Percentiles rank a stretch among this genome's conserved stretches.
phyloP scores from a whole-genome alignment of 192 early-diverging fungal species.

The Gaertneriomyces semiglobifer region DNA sequence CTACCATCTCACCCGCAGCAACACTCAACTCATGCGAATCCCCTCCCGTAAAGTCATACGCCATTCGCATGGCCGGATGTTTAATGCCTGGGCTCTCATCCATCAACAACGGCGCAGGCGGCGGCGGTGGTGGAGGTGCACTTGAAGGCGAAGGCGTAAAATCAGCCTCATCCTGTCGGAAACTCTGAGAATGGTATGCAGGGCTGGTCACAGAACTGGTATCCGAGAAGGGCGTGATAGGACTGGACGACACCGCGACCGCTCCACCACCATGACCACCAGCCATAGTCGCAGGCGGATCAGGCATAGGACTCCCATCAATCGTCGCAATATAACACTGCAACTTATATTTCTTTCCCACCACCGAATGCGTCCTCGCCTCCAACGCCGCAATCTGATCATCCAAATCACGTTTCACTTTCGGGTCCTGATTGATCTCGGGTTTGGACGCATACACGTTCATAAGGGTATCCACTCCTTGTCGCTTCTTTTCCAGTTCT shows the following conservation, averaged over 20 bases:
- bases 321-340: constrained; percentile 31
- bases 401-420: constrained; percentile 31
- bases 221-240: constrained; percentile 6
- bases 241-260: not conserved
- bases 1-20: constrained; percentile 31
- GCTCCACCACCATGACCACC: too few species aligned
- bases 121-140: not conserved
- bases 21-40: constrained; percentile 32
- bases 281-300: constrained; percentile 17
- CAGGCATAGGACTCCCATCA: constrained; percentile 34
- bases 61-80: constrained; percentile 1
- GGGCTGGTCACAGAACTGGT: not conserved
- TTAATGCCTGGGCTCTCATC: not conserved
- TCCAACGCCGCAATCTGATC: constrained; percentile 32
- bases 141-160: not conserved
- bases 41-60: constrained; percentile 42
- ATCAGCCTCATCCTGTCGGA: too few species aligned
- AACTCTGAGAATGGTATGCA: too few species aligned
- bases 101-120: not conserved
- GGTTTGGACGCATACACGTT: constrained; percentile 25
- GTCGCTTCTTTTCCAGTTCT: constrained; percentile 35
- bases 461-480: constrained; percentile 40
- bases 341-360: constrained; percentile 31
- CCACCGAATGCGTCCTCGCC: constrained; percentile 16
- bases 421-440: constrained; percentile 33